Evolutionary conservation across 2,329 filamentous ascomycete genomes (phyloP), one percentile per base, ranked within the genome.

Genomic region (Sclerotinia spermophila): DNA sequence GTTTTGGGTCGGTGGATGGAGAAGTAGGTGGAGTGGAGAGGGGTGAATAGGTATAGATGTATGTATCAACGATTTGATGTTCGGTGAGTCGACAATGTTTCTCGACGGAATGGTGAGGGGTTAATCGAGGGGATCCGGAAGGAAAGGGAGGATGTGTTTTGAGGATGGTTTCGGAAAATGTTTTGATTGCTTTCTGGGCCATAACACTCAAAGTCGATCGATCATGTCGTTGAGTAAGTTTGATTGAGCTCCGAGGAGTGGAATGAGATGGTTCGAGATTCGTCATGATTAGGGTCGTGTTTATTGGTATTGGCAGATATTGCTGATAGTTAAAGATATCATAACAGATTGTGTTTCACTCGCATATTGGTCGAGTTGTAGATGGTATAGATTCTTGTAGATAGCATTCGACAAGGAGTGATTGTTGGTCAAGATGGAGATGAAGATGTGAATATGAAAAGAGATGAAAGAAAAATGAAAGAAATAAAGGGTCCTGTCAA

Each of bases 211-310:
- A 24, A 33, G n/a, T 48, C 6, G 60, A 62, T 62, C 42, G 42
- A 62, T 62, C 60, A 35, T 48, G 19, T n/a, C 60, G 60, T 48
- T 62, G 60, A n/a, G 60, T 62, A 30, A 62, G 60, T 48, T 62
- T 62, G 42, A 62, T 62, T 48, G 60, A 62, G 21, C 60, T 62
- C 27, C 24, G n/a, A 5, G 59, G 30, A 21, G 27, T 15, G 33
- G 21, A 30, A 8, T 24, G 59, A 8, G 60, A 48, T 3, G 42
- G 11, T 48, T 62, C 60, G 13, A 62, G 60, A 45, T 62, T 62
- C 6, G 60, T n/a, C 60, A 62, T 62, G 4, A 35, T 45, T 35
- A 10, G 30, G 42, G 42, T 33, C 21, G 19, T 45, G 17, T 17
- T 62, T 30, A 44, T 33, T 5, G 1, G 19, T 4, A 33, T 44